Evolutionary conservation across 1,139 yeast species (phyloP).

Genomic region (Casaregolazyma suthepensis): DNA sequence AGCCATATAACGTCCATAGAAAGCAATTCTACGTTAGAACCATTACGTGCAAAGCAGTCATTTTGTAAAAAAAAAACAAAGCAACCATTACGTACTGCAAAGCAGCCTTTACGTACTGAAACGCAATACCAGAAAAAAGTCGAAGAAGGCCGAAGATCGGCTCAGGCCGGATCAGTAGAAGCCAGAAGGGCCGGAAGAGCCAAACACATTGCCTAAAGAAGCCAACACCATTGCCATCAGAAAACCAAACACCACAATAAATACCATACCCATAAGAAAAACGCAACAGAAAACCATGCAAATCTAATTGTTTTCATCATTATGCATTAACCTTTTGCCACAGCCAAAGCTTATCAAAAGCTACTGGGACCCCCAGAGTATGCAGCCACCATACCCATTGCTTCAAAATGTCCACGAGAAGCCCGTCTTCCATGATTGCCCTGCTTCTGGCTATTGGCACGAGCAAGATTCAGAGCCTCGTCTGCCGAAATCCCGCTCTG

Average conservation of each 20-base stretch:
- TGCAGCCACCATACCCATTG: constrained; percentile 33
- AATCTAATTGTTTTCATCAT: background rate
- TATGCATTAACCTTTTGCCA: background rate
- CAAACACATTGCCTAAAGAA: background rate
- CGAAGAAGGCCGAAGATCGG: background rate
- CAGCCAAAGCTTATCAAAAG: constrained; percentile 17
- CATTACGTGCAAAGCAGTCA: no score
- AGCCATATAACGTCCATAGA: background rate
- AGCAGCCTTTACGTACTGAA: no score
- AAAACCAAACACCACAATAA: background rate
- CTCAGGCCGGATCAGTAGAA: background rate
- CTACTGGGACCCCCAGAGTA: constrained; percentile 32
- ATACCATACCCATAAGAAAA: background rate
- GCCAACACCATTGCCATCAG: background rate
- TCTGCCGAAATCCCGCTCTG: constrained; percentile 28
- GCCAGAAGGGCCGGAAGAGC: no score
- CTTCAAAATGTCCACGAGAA: constrained; percentile 23
- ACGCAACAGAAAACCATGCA: background rate
- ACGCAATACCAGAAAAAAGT: no score
- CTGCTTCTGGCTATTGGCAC: constrained; percentile 22
- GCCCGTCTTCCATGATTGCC: constrained; percentile 10
- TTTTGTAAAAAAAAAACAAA: no score
- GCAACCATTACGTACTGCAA: no score
- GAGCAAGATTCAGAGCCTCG: constrained; percentile 34
- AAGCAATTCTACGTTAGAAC: background rate